Conservation (phyloP, 2,329 filamentous ascomycete genomes). For the Penicillium sp. region DNA sequence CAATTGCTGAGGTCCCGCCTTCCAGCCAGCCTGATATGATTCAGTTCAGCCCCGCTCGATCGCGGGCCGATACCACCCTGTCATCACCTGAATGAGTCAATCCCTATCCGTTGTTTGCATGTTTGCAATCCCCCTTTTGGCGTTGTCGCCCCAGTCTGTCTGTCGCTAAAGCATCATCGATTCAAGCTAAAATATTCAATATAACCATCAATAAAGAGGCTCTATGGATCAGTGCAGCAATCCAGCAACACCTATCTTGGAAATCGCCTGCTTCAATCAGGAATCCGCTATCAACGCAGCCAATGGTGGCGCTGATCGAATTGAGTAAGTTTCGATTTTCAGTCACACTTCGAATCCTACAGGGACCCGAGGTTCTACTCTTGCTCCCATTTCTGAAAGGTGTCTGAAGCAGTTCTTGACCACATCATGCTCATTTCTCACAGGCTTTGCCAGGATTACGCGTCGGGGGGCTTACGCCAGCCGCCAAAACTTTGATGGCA, state of each 20-base stretch:
- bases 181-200: background rate
- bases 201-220: too few species aligned
- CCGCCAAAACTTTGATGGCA: conserved; percentile 20
- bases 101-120: background rate
- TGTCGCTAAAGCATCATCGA: background rate
- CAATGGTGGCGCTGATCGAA: conserved; percentile 46
- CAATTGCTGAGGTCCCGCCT: background rate
- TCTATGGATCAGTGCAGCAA: background rate
- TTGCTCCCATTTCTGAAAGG: background rate
- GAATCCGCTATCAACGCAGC: conserved; percentile 46
- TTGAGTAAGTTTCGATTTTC: conserved; percentile 49
- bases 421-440: conserved; percentile 35
- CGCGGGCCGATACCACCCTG: background rate
- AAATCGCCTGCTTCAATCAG: conserved; percentile 51
- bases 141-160: background rate
- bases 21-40: background rate
- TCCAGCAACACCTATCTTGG: conserved; percentile 21
- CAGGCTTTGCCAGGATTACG: conserved; percentile 23
- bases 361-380: background rate
- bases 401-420: conserved; percentile 2
- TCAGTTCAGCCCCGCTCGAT: background rate
- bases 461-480: conserved; percentile 18
- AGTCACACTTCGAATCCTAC: background rate
- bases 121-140: background rate
- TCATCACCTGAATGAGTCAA: background rate